Evolutionary conservation across 805 yeast species (phyloP).

Genomic region (Zygoascus tannicola): DNA sequence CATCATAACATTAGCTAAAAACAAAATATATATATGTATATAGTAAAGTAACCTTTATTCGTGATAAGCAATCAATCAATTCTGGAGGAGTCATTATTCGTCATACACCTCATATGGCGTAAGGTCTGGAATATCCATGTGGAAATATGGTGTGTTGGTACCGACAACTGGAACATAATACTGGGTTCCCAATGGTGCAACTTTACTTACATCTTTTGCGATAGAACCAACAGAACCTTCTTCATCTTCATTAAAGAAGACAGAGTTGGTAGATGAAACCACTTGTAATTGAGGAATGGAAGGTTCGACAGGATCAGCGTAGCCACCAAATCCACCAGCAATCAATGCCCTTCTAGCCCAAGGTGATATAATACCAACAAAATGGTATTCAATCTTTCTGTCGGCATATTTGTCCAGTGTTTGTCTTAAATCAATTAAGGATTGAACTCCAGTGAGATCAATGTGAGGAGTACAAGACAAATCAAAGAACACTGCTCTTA

Average conservation of each 20-base stretch:
- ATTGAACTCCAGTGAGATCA: constrained; percentile 75
- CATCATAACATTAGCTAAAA: not conserved
- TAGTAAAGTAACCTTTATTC: no score
- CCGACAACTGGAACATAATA: constrained; percentile 44
- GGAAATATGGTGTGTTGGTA: constrained; percentile 69
- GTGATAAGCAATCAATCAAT: no score
- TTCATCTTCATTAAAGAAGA: constrained; percentile 9
- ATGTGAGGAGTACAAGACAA: constrained; percentile 65
- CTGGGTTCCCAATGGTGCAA: constrained; percentile 16
- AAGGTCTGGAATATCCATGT: constrained; percentile 58
- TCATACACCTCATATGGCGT: constrained; percentile 3
- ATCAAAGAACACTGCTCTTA: constrained; percentile 70
- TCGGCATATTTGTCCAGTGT: constrained; percentile 67
- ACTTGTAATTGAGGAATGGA: constrained; percentile 14
- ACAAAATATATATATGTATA: not conserved
- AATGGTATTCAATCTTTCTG: constrained; percentile 80
- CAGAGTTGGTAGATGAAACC: constrained; percentile 13
- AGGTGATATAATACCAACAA: constrained; percentile 72
- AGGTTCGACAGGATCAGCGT: constrained; percentile 30
- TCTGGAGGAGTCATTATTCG: no score
- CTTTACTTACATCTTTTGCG: constrained; percentile 11
- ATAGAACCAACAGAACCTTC: constrained; percentile 4
- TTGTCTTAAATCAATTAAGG: constrained; percentile 64
- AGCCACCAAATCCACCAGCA: constrained; percentile 68
- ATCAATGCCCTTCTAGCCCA: constrained; percentile 78